Percentiles rank a stretch among this genome's conserved stretches.
These are phyloP conservation scores for Ceratobasidium sp. DNA, from an alignment of 1,284 basidiomycete genomes.

Conservation along the genomic window DNA sequence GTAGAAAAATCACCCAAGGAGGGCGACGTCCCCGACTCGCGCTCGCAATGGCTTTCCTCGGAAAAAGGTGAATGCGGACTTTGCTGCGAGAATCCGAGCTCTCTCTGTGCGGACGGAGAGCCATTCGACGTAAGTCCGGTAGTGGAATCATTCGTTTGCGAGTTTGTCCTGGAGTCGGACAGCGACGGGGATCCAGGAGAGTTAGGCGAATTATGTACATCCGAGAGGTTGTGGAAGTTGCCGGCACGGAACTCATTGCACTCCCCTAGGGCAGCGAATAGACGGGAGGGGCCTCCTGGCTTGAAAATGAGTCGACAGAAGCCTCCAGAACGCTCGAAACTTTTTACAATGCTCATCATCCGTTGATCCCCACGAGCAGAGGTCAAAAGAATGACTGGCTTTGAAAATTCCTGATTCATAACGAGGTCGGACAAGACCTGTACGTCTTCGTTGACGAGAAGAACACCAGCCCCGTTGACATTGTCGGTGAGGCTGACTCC, in stretches of 20 bases:
- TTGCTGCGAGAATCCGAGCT: background rate
- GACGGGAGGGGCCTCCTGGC: constrained; percentile 83
- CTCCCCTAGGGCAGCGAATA: constrained; percentile 76
- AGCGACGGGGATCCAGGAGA: constrained; percentile 36
- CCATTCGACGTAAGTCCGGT: background rate
- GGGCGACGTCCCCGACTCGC: constrained; percentile 21
- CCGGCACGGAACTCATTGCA: constrained; percentile 68
- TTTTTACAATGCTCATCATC: constrained; percentile 69
- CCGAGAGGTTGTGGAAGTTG: constrained; percentile 50
- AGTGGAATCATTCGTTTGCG: constrained; percentile 19
- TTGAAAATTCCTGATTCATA: constrained; percentile 64
- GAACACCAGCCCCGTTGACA: constrained; percentile 71
- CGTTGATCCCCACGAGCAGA: constrained; percentile 72
- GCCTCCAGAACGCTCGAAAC: constrained; percentile 84
- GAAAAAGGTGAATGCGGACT: background rate
- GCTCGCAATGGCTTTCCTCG: constrained; percentile 8
- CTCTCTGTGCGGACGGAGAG: constrained; percentile 1
- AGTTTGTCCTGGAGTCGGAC: constrained; percentile 35
- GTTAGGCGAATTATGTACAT: constrained; percentile 51
- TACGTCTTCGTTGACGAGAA: constrained; percentile 86
- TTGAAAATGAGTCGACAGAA: constrained; percentile 90
- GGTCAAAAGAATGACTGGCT: constrained; percentile 80
- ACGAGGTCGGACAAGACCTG: constrained; percentile 68
- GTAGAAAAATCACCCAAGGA: constrained; percentile 52
- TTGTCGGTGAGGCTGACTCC: constrained; percentile 67